Percentiles rank a stretch among this genome's conserved stretches.
These are phyloP conservation scores for Fusarium clavum DNA, from an alignment of 2,329 filamentous ascomycete genomes.

Conservation along the genomic window DNA sequence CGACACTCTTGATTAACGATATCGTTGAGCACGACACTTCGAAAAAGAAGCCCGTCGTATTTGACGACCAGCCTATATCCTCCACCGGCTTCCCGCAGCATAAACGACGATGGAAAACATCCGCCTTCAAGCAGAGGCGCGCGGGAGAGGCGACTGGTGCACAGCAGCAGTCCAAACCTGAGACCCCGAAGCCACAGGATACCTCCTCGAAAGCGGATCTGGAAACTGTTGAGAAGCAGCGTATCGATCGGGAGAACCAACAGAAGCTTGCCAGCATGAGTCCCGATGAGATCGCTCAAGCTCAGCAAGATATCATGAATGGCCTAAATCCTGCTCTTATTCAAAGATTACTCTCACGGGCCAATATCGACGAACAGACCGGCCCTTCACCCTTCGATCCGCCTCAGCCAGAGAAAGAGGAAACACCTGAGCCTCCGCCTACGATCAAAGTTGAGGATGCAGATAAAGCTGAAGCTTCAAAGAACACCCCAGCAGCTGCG, in stretches of 20 bases:
- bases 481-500: background rate
- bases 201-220: slow-evolving; percentile 34
- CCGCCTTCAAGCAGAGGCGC: slow-evolving; percentile 78
- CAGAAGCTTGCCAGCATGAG: slow-evolving; percentile 82
- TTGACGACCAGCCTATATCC: slow-evolving; percentile 59
- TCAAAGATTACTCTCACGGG: slow-evolving; percentile 78
- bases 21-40: slow-evolving; percentile 79
- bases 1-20: slow-evolving; percentile 75
- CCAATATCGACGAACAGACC: slow-evolving; percentile 76
- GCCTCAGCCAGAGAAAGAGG: slow-evolving; percentile 34
- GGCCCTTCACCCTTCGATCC: slow-evolving; percentile 59
- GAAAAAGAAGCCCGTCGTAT: slow-evolving; percentile 69
- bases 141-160: slow-evolving; percentile 37
- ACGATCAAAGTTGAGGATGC: slow-evolving; percentile 53
- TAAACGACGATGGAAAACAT: slow-evolving; percentile 78
- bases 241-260: slow-evolving; percentile 87
- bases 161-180: slow-evolving; percentile 13
- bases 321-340: slow-evolving; percentile 80
- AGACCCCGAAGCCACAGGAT: background rate
- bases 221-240: slow-evolving; percentile 70
- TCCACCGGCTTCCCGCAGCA: slow-evolving; percentile 87
- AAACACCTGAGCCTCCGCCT: slow-evolving; percentile 38
- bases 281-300: slow-evolving; percentile 80
- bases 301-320: slow-evolving; percentile 83
- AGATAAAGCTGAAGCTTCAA: slow-evolving; percentile 20